Conservation (phyloP, 305 asterid genomes). For the Ilex paraguariensis region DNA sequence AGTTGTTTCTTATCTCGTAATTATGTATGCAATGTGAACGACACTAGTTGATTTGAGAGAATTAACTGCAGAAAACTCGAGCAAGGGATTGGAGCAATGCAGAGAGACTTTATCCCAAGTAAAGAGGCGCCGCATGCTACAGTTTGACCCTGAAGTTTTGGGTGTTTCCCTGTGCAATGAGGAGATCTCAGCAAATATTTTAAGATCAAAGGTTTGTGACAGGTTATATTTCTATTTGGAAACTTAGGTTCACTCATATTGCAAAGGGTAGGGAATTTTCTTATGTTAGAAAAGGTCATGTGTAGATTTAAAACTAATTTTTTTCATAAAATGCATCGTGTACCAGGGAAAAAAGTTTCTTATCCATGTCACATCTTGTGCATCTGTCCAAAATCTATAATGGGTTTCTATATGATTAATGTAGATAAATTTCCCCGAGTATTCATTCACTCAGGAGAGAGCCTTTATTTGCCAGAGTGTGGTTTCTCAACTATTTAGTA, state of each 20-base stretch:
- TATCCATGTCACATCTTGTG: neutral
- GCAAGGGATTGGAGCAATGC: slow-evolving; percentile 19
- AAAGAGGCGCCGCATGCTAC: slow-evolving; percentile 66
- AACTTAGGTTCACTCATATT: too few species aligned
- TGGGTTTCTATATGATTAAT: too few species aligned
- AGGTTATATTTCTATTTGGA: neutral
- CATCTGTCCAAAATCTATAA: too few species aligned
- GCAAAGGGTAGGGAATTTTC: too few species aligned
- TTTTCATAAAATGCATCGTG: neutral
- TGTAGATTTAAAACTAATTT: neutral
- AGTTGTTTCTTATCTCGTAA: neutral
- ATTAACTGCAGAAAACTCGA: slow-evolving; percentile 15
- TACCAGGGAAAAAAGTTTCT: neutral
- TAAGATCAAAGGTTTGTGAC: slow-evolving; percentile 48
- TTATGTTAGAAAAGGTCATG: neutral
- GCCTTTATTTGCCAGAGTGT: too few species aligned
- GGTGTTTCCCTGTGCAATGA: slow-evolving; percentile 33
- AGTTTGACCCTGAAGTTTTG: slow-evolving; percentile 48
- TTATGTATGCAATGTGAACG: slow-evolving; percentile 1
- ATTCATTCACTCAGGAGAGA: too few species aligned
- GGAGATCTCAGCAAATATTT: slow-evolving; percentile 21
- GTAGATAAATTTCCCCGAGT: too few species aligned
- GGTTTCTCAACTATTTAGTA: too few species aligned
- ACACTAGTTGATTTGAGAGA: slow-evolving; percentile 2
- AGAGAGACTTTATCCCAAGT: slow-evolving; percentile 43